Base-by-base conservation (phyloP, 2,329 filamentous ascomycete species). In the Fusarium sp. region DNA sequence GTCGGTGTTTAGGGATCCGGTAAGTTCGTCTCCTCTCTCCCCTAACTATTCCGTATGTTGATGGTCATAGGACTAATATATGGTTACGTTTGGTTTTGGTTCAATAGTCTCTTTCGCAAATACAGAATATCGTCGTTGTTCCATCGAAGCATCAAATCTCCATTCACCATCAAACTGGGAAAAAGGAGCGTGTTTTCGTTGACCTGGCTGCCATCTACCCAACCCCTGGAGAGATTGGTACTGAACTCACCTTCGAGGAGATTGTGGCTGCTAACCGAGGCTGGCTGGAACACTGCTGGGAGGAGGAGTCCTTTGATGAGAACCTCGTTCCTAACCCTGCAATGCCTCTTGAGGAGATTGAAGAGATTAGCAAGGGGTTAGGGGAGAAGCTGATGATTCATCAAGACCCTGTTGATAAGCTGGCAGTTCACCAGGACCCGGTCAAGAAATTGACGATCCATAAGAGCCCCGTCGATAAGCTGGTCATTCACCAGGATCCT, bases 31-130 rank as follows among this genome's bases (percentile, higher is more conserved):
- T 65, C 63, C 64, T 68, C 63, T 68, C 63, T 63, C 67, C 64
- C 67, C 71, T 68, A 73, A 74, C 76, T 74, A 77, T 78, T 73
- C 81, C 84, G 83, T 76, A 82, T 92, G 86, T 95, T 95, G 92
- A 95, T 93, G 83, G 88, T 84, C 82, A 85, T 86, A 97, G 93
- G 93, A 97, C 93, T 97, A 97, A 97, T 94, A 77, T 84, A 86
- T 72, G 70, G 65, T 70, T 71, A 68, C 72, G 73, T 75, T 67
- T 77, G 71, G 73, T 77, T 72, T 75, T 54, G 80, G 67, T 76
- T 75, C 53, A 71, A 72, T 81, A 88, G 85, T 84, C 80, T 76
- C 78, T 82, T 72, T 77, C 82, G 71, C 84, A 84, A 78, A 82
- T 87, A 79, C 80, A 86, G 78, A 84, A 84, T 78, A 84, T 87